These are phyloP conservation scores for Helicosporidium sp. DNA, from an alignment of 139 green algal species.

Conservation along the genomic window DNA sequence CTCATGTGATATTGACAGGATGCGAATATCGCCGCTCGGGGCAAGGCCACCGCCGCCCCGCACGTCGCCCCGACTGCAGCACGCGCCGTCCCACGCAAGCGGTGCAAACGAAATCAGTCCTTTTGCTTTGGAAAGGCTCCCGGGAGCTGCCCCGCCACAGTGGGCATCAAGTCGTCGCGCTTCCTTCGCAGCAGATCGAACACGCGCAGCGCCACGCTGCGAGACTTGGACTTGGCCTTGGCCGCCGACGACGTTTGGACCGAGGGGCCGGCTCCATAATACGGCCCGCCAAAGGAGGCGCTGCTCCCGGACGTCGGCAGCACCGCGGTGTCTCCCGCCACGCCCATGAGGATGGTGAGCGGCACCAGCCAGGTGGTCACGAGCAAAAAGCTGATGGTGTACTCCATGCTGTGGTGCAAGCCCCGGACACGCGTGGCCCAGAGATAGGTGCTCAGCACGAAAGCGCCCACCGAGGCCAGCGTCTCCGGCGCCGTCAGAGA, in stretches of 20 bases:
- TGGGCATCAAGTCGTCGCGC: slow-evolving; percentile 20
- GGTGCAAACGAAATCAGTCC: slow-evolving; percentile 8
- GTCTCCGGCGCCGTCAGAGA: slow-evolving; percentile 3
- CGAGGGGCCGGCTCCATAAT: slow-evolving; percentile 1
- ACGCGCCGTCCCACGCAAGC: too few relatives aligned
- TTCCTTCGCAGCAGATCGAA: slow-evolving; percentile 19
- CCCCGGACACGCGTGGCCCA: too few relatives aligned
- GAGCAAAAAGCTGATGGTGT: slow-evolving; percentile 28
- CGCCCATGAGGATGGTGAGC: slow-evolving; percentile 20
- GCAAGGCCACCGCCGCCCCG: too few relatives aligned
- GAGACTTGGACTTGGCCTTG: slow-evolving; percentile 7
- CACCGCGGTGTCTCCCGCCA: slow-evolving; percentile 23
- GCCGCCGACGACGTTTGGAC: background rate
- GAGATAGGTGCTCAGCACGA: slow-evolving; percentile 7
- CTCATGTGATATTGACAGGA: too few relatives aligned
- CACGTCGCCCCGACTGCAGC: too few relatives aligned
- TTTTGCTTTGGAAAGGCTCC: slow-evolving; percentile 15
- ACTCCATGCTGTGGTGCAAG: slow-evolving; percentile 17
- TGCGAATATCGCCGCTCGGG: too few relatives aligned
- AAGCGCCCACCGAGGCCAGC: slow-evolving; percentile 7
- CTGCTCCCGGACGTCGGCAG: slow-evolving; percentile 12
- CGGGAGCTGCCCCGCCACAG: slow-evolving; percentile 12
- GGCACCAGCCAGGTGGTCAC: slow-evolving; percentile 24
- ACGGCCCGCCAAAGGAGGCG: background rate
- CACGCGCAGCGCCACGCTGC: slow-evolving; percentile 14